These are phyloP conservation scores for Buddleja alternifolia DNA, from an alignment of 257 asterid genomes.

Conservation along the genomic window DNA sequence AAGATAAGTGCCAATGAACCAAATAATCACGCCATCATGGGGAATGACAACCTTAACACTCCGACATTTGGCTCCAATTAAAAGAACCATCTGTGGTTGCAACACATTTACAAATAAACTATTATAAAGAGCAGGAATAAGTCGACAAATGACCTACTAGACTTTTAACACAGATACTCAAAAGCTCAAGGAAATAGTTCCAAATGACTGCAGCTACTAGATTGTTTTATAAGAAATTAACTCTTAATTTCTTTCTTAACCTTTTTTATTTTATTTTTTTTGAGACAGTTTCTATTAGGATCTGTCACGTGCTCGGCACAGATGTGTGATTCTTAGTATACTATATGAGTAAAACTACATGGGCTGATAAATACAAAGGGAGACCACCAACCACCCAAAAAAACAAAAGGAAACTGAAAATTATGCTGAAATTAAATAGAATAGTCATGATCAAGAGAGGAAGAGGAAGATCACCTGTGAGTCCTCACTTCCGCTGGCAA, in stretches of 20 bases:
- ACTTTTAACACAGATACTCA: not conserved
- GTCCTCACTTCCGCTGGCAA: conserved; percentile 97
- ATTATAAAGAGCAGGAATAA: not conserved
- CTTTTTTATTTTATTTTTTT: no score
- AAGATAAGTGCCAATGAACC: not conserved
- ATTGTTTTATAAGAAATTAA: no score
- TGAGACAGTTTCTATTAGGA: no score
- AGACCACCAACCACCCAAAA: no score
- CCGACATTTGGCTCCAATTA: not conserved
- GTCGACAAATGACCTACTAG: not conserved
- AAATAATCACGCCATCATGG: not conserved
- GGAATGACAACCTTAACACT: not conserved
- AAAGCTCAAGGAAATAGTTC: not conserved
- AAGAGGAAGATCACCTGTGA: conserved; percentile 60
- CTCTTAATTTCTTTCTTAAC: no score
- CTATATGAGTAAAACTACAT: not conserved
- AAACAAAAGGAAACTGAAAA: not conserved
- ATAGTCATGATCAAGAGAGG: not conserved
- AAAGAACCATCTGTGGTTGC: not conserved
- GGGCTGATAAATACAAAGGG: not conserved
- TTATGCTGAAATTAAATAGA: not conserved
- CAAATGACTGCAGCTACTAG: not conserved
- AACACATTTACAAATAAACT: not conserved
- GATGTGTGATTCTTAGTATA: not conserved
- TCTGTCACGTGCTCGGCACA: not conserved